These are phyloP conservation scores for Dispira parvispora DNA, from an alignment of 192 early-diverging fungal species.

Conservation along the genomic window DNA sequence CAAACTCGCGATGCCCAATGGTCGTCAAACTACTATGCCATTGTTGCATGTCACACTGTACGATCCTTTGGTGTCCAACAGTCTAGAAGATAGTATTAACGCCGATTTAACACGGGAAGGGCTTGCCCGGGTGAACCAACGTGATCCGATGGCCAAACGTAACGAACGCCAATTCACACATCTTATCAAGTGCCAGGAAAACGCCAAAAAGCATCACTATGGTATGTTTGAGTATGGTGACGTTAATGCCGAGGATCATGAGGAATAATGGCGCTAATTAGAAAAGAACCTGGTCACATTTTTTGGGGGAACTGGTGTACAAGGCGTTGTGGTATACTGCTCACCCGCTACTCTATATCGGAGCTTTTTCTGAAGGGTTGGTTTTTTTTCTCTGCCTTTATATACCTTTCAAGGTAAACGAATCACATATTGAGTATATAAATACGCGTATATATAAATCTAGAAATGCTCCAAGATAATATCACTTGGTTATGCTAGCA, in stretches of 20 bases:
- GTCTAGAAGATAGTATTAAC: slow-evolving; percentile 4
- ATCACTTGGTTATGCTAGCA: too few species aligned
- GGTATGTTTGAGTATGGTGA: slow-evolving; percentile 12
- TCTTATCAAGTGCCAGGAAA: neutral
- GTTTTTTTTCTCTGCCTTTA: too few species aligned
- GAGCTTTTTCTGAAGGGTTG: too few species aligned
- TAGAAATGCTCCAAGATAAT: too few species aligned
- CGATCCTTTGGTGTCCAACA: slow-evolving; percentile 7
- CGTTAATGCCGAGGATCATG: neutral
- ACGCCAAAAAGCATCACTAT: slow-evolving; percentile 2
- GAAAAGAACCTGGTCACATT: neutral
- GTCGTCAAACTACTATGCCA: neutral
- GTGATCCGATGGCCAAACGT: neutral
- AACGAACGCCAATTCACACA: neutral
- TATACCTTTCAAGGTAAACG: too few species aligned
- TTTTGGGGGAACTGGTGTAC: neutral
- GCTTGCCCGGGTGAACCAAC: neutral
- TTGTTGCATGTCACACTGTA: slow-evolving; percentile 6
- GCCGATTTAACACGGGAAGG: slow-evolving; percentile 5
- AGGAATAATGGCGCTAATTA: neutral
- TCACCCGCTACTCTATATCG: neutral
- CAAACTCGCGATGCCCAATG: neutral
- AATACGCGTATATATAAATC: too few species aligned
- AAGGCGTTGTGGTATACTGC: neutral
- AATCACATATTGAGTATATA: too few species aligned